These are phyloP conservation scores for Coemansia sp. DNA, from an alignment of 192 early-diverging fungal species.

Conservation along the genomic window DNA sequence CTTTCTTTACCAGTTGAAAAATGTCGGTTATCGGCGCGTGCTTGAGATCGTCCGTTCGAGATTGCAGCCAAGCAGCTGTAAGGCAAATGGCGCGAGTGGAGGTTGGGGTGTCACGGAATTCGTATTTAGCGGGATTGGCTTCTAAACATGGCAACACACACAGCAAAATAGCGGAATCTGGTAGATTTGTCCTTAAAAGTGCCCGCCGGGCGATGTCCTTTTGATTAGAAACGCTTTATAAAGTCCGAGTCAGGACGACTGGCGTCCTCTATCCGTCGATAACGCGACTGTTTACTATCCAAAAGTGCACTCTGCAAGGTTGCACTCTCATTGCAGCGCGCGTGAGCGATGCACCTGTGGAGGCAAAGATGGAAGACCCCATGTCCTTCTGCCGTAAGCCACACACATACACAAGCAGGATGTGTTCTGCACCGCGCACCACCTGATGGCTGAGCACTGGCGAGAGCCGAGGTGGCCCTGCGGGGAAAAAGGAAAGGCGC, in stretches of 20 bases:
- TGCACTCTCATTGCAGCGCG: not conserved
- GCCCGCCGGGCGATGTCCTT: not conserved
- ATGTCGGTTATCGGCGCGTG: too few species aligned
- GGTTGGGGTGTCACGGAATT: not conserved
- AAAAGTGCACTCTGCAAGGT: too few species aligned
- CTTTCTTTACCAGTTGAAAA: too few species aligned
- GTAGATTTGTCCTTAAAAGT: not conserved
- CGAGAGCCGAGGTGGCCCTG: not conserved
- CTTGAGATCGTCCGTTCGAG: too few species aligned
- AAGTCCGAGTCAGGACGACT: too few species aligned
- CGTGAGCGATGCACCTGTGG: not conserved
- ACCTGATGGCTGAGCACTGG: not conserved
- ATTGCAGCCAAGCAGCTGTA: too few species aligned
- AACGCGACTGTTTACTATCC: too few species aligned
- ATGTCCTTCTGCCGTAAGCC: not conserved
- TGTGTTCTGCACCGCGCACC: not conserved
- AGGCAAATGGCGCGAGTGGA: not conserved
- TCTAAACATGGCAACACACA: not conserved
- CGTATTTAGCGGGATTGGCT: conserved; percentile 2
- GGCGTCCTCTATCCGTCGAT: too few species aligned
- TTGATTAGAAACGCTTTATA: not conserved
- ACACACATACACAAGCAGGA: not conserved
- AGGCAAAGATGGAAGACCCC: not conserved
- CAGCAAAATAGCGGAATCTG: not conserved
- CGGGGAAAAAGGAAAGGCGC: not conserved